These are phyloP conservation scores for Hyaloraphidium curvatum DNA, from an alignment of 192 early-diverging fungal genomes.

Conservation along the genomic window DNA sequence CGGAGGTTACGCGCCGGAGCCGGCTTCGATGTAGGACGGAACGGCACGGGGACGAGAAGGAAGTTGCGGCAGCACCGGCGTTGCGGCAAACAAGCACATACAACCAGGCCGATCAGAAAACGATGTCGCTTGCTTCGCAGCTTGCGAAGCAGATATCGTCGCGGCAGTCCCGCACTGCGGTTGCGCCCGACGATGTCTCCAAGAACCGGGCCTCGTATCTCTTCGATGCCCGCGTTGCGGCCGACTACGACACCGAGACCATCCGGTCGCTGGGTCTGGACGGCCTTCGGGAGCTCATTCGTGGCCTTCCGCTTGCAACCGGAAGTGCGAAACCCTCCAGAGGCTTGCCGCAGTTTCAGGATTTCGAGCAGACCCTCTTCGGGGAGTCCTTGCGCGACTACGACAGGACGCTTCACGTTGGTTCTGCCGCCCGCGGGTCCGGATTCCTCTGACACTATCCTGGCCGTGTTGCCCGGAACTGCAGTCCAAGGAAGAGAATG, in stretches of 20 bases:
- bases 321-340: no score
- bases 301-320: no score
- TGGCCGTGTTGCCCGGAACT: no score
- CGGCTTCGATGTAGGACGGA: no score
- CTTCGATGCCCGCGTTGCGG: slow-evolving; percentile 61
- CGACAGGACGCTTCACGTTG: slow-evolving; percentile 62
- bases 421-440: no score
- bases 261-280: slow-evolving; percentile 63
- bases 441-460: not conserved
- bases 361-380: slow-evolving; percentile 56
- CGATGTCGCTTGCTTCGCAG: no score
- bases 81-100: no score
- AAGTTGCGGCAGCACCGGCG: no score
- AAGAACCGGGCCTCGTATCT: slow-evolving; percentile 58
- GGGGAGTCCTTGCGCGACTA: slow-evolving; percentile 50
- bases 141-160: not conserved
- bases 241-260: slow-evolving; percentile 69
- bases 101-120: no score
- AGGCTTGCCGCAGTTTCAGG: slow-evolving; percentile 33
- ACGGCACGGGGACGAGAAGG: no score
- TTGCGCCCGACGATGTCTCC: slow-evolving; percentile 14
- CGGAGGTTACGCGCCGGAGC: no score
- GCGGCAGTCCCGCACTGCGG: not conserved
- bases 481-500: slow-evolving; percentile 61
- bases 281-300: slow-evolving; percentile 56